Percentiles rank a stretch among this genome's conserved stretches.
These are phyloP conservation scores for Quercus robur DNA, from an alignment of 306 rosid genomes.

Conservation along the genomic window DNA sequence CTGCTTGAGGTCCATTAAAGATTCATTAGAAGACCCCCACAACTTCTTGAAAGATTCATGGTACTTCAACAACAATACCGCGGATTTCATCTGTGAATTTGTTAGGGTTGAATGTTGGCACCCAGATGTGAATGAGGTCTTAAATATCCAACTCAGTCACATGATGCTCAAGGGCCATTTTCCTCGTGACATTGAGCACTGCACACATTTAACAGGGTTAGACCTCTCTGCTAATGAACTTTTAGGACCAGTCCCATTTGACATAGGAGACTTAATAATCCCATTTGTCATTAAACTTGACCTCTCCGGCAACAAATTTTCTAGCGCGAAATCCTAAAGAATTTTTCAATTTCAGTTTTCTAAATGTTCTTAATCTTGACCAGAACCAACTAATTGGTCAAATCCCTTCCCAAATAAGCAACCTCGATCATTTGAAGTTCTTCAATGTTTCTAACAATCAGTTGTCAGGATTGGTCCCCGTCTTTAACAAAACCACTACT, in stretches of 20 bases:
- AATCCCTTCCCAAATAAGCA: no score
- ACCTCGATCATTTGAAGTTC: no score
- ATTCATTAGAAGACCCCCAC: no score
- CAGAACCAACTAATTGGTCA: constrained; percentile 55
- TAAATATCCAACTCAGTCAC: constrained; percentile 53
- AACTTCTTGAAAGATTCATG: no score
- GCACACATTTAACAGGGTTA: constrained; percentile 69
- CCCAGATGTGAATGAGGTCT: constrained; percentile 67
- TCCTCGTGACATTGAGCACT: constrained; percentile 43
- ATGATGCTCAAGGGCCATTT: constrained; percentile 75
- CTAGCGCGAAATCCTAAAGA: constrained; percentile 48
- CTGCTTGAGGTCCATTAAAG: no score
- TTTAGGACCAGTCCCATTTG: constrained; percentile 12
- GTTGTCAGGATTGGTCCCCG: no score
- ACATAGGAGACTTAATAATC: neutral
- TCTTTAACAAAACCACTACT: no score
- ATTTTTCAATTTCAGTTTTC: constrained; percentile 47
- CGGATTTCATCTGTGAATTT: constrained; percentile 65
- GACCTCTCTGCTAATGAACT: constrained; percentile 68
- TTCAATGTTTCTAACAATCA: no score
- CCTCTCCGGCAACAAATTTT: constrained; percentile 63
- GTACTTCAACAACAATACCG: constrained; percentile 51
- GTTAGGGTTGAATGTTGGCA: constrained; percentile 80
- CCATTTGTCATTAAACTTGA: constrained; percentile 35
- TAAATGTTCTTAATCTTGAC: constrained; percentile 59